Evolutionary conservation across 306 rosid species (phyloP), one percentile per base, ranked within the genome.

Genomic region (Cucurbita argyrosperma): DNA sequence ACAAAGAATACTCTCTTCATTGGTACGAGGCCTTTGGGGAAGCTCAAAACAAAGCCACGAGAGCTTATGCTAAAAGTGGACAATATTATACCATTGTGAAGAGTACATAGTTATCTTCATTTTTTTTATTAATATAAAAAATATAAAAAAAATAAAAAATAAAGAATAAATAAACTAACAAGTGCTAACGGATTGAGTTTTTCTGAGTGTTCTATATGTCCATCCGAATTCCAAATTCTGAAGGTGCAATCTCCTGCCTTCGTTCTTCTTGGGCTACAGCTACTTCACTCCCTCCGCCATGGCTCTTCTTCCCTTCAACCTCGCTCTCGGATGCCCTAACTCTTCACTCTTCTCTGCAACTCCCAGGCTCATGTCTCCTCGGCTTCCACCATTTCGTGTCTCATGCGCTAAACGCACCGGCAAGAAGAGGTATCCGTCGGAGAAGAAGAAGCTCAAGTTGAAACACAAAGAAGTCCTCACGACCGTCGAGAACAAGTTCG

Each of bases 401-500:
- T 45, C 65, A 14, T 84, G 89, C 55, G 88, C 90, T 6, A 93
- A 83, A 87, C 83, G 98, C 76, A 76, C 86, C 58, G 98, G 98
- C 51, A 89, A 82, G 83, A 89, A 76, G 86, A 78, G 90, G 77
- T 94, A 94, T 81, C 98, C 98, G 0, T 94, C 98, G 6, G 97
- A 94, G 89, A 90, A 89, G 85, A 94, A 86, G 90, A 86, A 82
- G 72, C 85, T 94, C 6, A 89, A 76, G 54, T 54, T 81, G 60
- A 91, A 88, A 85, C 86, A 81, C 19, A 88, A 81, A 84, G 80
- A 91, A 18, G 76, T 78, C 61, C 49, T 84, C 4, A 69, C 76
- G 1, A 77, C 71, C 39, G 76, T 88, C 5, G 76, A 78, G 56
- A 77, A 77, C 82, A 91, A 87, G 82, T 85, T 83, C 65, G 84